These are phyloP conservation scores for Rhizoctonia solani DNA, from an alignment of 1,284 basidiomycete species.

Conservation along the genomic window DNA sequence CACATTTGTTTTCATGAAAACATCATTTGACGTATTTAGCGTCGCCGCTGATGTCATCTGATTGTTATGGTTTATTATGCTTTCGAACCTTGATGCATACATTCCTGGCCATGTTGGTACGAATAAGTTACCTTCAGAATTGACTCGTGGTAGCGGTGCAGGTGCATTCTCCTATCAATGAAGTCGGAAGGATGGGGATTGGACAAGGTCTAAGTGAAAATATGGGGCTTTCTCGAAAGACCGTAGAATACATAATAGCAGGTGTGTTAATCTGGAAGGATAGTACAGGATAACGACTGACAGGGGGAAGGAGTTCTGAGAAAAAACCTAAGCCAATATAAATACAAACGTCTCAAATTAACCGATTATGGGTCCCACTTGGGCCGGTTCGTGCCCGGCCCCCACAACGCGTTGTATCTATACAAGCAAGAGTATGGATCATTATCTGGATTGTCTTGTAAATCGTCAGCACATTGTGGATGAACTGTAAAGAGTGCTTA, in stretches of 20 bases:
- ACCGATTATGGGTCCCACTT: constrained; percentile 23
- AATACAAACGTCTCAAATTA: neutral
- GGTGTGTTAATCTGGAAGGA: no score
- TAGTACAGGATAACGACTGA: neutral
- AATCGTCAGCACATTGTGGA: neutral
- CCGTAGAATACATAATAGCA: no score
- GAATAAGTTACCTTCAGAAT: neutral
- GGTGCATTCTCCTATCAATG: no score
- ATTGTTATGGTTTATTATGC: neutral
- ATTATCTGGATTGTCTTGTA: constrained; percentile 22
- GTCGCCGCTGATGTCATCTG: neutral
- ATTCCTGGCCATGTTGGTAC: neutral
- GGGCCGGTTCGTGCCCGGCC: constrained; percentile 13
- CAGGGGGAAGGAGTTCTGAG: no score
- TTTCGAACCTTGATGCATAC: neutral
- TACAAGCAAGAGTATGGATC: constrained; percentile 31
- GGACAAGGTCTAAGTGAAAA: no score
- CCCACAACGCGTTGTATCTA: constrained; percentile 24
- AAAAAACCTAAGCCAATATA: neutral
- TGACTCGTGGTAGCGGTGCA: no score
- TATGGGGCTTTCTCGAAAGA: no score
- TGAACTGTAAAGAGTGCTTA: neutral
- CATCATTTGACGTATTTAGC: neutral
- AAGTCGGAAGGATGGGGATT: no score
- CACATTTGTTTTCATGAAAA: neutral